A percentile compares a stretch with the other conserved stretches of the same genome.
Conservation (phyloP, 73 alveolate species). For the Paramecium biaurelia region DNA sequence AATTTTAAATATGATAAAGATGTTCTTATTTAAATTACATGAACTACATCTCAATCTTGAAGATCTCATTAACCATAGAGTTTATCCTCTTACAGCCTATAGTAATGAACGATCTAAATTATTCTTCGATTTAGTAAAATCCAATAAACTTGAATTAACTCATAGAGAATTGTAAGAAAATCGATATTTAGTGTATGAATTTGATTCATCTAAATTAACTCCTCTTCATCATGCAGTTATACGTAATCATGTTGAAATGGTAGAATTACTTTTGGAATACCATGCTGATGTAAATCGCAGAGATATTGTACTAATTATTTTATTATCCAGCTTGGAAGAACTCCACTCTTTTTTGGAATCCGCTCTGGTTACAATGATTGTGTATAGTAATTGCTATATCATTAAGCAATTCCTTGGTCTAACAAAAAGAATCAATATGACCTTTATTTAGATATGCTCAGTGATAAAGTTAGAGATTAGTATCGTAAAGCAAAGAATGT, state of each 20-base stretch:
- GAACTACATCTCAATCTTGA: neutral
- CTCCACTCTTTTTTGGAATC: neutral
- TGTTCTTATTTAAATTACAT: neutral
- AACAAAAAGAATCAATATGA: neutral
- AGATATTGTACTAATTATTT: neutral
- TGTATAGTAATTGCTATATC: neutral
- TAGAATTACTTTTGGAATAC: neutral
- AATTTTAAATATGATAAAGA: neutral
- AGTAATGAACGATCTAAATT: neutral
- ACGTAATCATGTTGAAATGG: slow-evolving; percentile 8
- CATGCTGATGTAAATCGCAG: slow-evolving; percentile 2
- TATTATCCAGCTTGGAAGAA: neutral
- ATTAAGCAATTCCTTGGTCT: slow-evolving; percentile 1
- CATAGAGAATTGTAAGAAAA: neutral
- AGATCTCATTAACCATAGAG: neutral
- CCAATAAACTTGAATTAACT: neutral
- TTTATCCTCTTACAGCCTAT: neutral
- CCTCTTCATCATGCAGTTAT: slow-evolving; percentile 1
- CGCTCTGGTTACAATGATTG: neutral
- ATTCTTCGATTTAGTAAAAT: neutral
- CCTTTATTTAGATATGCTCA: neutral
- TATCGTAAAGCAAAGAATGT: neutral
- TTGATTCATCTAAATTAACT: neutral
- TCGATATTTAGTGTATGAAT: neutral
- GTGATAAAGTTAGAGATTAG: neutral